phyloP scores from a whole-genome alignment of 208 protist genomes.

The Leishmania tarentolae region DNA sequence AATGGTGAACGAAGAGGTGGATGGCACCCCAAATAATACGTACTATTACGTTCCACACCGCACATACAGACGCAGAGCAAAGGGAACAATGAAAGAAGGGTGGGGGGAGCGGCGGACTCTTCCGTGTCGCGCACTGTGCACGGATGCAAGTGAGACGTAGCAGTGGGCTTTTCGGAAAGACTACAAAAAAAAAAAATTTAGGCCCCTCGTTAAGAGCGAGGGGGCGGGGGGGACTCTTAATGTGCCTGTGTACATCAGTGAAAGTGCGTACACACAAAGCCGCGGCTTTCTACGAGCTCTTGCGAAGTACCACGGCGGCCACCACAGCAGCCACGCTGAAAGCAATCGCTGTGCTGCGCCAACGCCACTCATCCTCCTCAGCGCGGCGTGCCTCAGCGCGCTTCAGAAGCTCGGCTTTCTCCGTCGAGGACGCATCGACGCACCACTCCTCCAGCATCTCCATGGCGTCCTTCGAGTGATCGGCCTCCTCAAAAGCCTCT shows the following conservation, averaged over 20 bases:
- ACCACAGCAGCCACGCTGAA: constrained; percentile 30
- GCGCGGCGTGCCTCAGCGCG: constrained; percentile 19
- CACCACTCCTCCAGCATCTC: constrained; percentile 37
- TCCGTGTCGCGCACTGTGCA: background rate
- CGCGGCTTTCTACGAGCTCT: constrained; percentile 16
- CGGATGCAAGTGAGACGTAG: background rate
- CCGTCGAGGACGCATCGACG: background rate
- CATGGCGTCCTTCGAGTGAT: constrained; percentile 37
- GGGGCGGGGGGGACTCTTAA: background rate
- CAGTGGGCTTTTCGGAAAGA: background rate
- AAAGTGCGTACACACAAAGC: background rate
- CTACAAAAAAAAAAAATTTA: background rate
- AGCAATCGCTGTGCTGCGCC: constrained; percentile 43
- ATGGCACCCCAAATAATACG: background rate
- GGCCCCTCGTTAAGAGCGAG: too few relatives aligned
- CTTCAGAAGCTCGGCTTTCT: constrained; percentile 12
- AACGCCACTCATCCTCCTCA: constrained; percentile 39
- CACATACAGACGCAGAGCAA: background rate
- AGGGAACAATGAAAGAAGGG: background rate
- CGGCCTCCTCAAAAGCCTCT: constrained; percentile 35
- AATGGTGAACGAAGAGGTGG: constrained; percentile 1
- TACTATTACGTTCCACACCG: too few relatives aligned
- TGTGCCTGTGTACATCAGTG: background rate
- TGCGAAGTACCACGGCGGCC: constrained; percentile 26
- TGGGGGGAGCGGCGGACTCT: background rate